These are phyloP conservation scores for Paecilomyces dactylethromorphus DNA, from an alignment of 2,329 filamentous ascomycete genomes.

Conservation along the genomic window DNA sequence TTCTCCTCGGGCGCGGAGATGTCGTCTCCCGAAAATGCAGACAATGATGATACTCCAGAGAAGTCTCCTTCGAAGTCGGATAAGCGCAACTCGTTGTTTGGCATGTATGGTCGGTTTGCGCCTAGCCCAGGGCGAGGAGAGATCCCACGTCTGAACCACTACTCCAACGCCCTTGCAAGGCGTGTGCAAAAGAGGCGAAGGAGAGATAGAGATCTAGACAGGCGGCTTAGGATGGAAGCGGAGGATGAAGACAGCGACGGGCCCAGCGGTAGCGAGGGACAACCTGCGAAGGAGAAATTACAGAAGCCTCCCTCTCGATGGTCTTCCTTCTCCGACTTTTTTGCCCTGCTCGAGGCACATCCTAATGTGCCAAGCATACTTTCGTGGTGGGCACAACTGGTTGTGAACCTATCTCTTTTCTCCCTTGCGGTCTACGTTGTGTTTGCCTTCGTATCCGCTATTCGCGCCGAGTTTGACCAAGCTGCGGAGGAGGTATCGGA, in stretches of 20 bases:
- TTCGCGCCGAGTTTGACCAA: slow-evolving; percentile 67
- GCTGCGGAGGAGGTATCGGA: slow-evolving; percentile 63
- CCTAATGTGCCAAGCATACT: slow-evolving; percentile 60
- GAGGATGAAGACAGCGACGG: slow-evolving; percentile 38
- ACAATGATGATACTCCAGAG: slow-evolving; percentile 45
- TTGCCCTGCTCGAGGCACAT: slow-evolving; percentile 58
- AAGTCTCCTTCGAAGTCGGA: slow-evolving; percentile 20
- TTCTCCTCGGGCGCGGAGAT: slow-evolving; percentile 43
- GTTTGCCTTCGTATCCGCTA: slow-evolving; percentile 62
- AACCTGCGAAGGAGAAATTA: slow-evolving; percentile 14
- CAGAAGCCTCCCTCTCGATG: slow-evolving; percentile 19
- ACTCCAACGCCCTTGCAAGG: slow-evolving; percentile 38
- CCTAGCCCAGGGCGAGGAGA: slow-evolving; percentile 58
- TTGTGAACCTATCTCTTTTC: slow-evolving; percentile 45
- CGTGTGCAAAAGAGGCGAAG: slow-evolving; percentile 45
- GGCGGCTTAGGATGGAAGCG: slow-evolving; percentile 32
- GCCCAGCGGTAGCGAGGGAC: slow-evolving; percentile 29
- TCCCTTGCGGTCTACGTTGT: slow-evolving; percentile 55
- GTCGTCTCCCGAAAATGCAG: slow-evolving; percentile 39
- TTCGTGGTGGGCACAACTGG: slow-evolving; percentile 59
- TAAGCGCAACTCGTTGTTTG: slow-evolving; percentile 34
- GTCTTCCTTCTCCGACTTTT: slow-evolving; percentile 44
- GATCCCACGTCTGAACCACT: slow-evolving; percentile 47
- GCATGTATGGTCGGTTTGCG: slow-evolving; percentile 37
- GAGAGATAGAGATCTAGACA: slow-evolving; percentile 41